Evolutionary conservation across 2,329 filamentous ascomycete genomes (phyloP).

Genomic region (Colletotrichum australisinense): DNA sequence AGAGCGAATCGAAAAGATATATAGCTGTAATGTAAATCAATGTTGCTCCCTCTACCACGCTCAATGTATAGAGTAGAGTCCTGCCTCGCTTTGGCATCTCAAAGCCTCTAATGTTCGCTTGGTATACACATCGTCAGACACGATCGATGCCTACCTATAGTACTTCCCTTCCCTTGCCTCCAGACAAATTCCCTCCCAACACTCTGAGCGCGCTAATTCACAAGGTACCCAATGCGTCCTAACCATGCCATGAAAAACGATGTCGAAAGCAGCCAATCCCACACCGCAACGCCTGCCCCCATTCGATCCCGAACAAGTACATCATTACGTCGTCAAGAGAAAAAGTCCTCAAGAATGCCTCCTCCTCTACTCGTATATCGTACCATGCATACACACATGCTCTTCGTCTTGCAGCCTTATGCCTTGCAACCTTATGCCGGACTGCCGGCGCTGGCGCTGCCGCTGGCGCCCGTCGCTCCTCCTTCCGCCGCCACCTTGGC

Average conservation of each 20-base stretch:
- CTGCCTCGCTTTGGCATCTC: neutral
- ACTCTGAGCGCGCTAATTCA: conserved; percentile 9
- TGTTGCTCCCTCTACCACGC: neutral
- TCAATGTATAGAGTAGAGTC: neutral
- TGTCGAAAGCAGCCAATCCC: conserved; percentile 12
- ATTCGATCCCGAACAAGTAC: conserved; percentile 29
- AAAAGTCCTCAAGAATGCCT: conserved; percentile 10
- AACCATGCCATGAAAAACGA: conserved; percentile 17
- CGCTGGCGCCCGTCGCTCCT: neutral
- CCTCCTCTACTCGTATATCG: conserved; percentile 29
- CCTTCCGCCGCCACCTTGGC: conserved; percentile 62
- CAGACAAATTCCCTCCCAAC: conserved; percentile 10
- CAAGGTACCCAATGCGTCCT: conserved; percentile 17
- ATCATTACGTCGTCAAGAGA: conserved; percentile 31
- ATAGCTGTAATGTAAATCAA: neutral
- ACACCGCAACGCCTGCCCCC: conserved; percentile 27
- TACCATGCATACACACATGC: conserved; percentile 15
- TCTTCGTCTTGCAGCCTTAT: conserved; percentile 15
- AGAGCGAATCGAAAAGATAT: neutral
- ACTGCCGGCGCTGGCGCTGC: neutral
- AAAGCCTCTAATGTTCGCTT: neutral
- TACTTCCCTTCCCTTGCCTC: conserved; percentile 1
- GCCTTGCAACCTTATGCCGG: neutral
- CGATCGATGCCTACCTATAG: neutral
- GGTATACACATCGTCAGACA: neutral